These are phyloP conservation scores for Kalaharituber pfeilii DNA, from an alignment of 2,329 filamentous ascomycete genomes.

Conservation along the genomic window DNA sequence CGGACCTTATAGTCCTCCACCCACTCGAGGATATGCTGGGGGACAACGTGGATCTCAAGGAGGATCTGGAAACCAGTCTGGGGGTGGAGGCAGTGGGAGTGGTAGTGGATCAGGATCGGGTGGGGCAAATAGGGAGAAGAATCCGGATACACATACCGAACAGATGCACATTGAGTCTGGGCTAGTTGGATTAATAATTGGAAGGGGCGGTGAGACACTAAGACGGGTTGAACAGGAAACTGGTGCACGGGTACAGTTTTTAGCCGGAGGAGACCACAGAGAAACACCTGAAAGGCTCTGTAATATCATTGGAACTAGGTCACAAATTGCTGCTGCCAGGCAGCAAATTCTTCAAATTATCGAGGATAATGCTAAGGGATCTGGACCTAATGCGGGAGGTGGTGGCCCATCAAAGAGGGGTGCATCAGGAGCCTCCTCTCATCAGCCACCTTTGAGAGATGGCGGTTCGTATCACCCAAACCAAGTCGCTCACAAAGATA, in stretches of 20 bases:
- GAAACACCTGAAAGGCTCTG: conserved; percentile 52
- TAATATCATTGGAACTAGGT: conserved; percentile 60
- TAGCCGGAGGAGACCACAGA: conserved; percentile 54
- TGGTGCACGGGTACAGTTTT: conserved; percentile 70
- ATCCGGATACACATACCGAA: conserved; percentile 57
- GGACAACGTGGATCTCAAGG: conserved; percentile 28
- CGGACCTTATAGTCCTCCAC: conserved; percentile 13
- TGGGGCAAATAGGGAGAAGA: conserved; percentile 36
- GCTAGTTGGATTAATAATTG: conserved; percentile 78
- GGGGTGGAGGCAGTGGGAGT: conserved; percentile 17
- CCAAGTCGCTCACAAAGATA: background rate
- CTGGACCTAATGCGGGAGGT: conserved; percentile 6
- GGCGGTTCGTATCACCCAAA: conserved; percentile 19
- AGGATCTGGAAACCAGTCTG: conserved; percentile 24
- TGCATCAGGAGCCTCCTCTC: conserved; percentile 21
- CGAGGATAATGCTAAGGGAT: conserved; percentile 51
- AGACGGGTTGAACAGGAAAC: conserved; percentile 70
- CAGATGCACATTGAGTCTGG: conserved; percentile 74
- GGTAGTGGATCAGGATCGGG: background rate
- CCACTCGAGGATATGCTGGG: conserved; percentile 33
- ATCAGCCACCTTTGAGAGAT: conserved; percentile 22
- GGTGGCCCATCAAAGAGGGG: conserved; percentile 6
- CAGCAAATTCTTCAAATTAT: conserved; percentile 74
- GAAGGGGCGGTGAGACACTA: conserved; percentile 75
- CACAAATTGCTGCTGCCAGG: conserved; percentile 60